phyloP scores from a whole-genome alignment of 1,139 yeast genomes.

The Pichia sp. region DNA sequence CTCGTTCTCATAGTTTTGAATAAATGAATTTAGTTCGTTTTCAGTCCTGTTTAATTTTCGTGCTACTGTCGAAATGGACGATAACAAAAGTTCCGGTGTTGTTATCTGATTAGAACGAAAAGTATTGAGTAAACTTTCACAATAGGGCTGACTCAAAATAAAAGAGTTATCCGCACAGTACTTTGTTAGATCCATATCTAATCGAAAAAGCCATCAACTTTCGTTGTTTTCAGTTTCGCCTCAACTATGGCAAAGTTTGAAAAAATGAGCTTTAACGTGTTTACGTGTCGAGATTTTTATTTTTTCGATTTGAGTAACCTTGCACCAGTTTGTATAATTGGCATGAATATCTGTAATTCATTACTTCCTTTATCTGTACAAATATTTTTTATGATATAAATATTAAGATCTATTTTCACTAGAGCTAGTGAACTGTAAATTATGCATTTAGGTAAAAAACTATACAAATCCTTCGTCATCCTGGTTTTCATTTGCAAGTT shows the following conservation, averaged over 20 bases:
- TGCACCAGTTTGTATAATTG: too few relatives aligned
- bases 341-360: too few relatives aligned
- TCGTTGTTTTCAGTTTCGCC: not conserved
- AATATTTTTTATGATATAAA: not conserved
- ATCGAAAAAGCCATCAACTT: not conserved
- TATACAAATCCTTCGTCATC: constrained; percentile 30
- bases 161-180: constrained; percentile 11
- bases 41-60: constrained; percentile 45
- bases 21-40: constrained; percentile 44
- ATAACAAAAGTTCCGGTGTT: constrained; percentile 41
- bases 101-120: constrained; percentile 36
- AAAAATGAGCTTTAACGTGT: not conserved
- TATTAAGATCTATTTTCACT: not conserved
- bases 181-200: constrained; percentile 13
- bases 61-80: constrained; percentile 40
- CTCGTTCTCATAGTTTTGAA: constrained; percentile 32
- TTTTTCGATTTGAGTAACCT: not conserved
- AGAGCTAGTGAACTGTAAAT: not conserved
- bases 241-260: not conserved
- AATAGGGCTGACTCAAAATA: constrained; percentile 14
- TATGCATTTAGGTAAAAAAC: not conserved
- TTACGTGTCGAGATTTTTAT: not conserved
- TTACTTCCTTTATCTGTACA: not conserved
- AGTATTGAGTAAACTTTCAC: constrained; percentile 20
- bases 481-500: constrained; percentile 31